Percentiles rank a stretch among this genome's conserved stretches.
phyloP scores from a whole-genome alignment of 345 rosid species.

The Eucalyptus sp. region DNA sequence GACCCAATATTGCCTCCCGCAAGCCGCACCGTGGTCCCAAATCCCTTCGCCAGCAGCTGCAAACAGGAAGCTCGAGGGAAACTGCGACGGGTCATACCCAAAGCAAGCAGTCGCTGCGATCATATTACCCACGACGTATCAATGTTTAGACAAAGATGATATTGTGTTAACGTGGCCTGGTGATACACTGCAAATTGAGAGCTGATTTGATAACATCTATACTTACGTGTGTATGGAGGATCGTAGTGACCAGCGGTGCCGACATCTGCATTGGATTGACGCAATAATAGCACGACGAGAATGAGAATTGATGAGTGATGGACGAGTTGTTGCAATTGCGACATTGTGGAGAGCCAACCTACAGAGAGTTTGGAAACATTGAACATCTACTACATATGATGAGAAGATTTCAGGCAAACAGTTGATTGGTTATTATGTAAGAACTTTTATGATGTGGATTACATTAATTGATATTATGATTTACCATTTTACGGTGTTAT shows the following conservation, averaged over 20 bases:
- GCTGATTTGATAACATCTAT: neutral
- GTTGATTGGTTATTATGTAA: too few relatives aligned
- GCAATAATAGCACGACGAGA: neutral
- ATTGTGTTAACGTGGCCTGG: too few relatives aligned
- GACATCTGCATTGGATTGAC: conserved; percentile 7
- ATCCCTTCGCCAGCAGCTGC: conserved; percentile 49
- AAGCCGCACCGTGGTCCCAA: conserved; percentile 60
- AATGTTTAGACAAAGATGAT: neutral
- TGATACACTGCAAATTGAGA: neutral
- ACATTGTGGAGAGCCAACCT: neutral
- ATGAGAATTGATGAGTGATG: neutral
- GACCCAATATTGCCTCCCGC: conserved; percentile 43
- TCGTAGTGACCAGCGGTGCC: conserved; percentile 26
- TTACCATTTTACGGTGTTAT: too few relatives aligned
- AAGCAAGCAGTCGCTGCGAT: conserved; percentile 41
- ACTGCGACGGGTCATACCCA: conserved; percentile 20
- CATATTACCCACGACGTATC: neutral
- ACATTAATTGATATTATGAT: too few relatives aligned
- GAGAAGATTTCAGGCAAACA: neutral
- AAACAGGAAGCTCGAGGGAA: conserved; percentile 36
- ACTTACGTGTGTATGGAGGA: conserved; percentile 40
- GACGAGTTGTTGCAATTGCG: neutral
- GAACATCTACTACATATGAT: neutral
- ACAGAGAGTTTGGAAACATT: neutral
- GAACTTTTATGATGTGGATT: too few relatives aligned